These are phyloP conservation scores for Dacryopinax spathularia DNA, from an alignment of 768 basidiomycete genomes.

Conservation along the genomic window DNA sequence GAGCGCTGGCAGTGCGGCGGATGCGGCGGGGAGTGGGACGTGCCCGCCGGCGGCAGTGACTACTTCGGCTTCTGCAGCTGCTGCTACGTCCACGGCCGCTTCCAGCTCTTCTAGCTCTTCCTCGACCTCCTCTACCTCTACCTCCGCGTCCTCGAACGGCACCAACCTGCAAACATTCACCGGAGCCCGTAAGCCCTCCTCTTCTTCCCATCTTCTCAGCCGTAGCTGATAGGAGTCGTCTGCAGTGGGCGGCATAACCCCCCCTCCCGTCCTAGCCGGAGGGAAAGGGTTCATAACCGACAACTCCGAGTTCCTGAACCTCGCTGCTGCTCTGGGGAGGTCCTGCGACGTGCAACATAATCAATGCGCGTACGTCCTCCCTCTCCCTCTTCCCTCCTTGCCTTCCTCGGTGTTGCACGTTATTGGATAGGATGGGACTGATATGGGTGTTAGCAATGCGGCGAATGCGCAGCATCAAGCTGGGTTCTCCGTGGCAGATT, in stretches of 20 bases:
- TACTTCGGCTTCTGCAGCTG: slow-evolving; percentile 8
- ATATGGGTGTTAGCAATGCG: slow-evolving; percentile 19
- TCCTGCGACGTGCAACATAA: slow-evolving; percentile 49
- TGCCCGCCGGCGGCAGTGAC: neutral
- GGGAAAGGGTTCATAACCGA: slow-evolving; percentile 37
- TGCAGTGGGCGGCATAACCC: slow-evolving; percentile 30
- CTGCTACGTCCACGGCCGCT: slow-evolving; percentile 10
- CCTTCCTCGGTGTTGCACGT: no score
- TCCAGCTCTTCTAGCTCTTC: slow-evolving; percentile 5
- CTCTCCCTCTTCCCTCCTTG: neutral
- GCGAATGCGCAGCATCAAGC: slow-evolving; percentile 26
- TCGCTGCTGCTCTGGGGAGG: slow-evolving; percentile 37
- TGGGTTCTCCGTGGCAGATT: slow-evolving; percentile 11
- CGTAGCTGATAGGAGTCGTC: no score
- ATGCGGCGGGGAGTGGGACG: no score
- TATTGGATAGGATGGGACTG: neutral
- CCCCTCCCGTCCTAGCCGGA: slow-evolving; percentile 34
- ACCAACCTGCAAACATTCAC: slow-evolving; percentile 41
- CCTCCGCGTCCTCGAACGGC: slow-evolving; percentile 12
- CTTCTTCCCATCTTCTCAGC: no score
- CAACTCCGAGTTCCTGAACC: slow-evolving; percentile 36
- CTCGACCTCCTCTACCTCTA: slow-evolving; percentile 8
- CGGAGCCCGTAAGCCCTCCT: slow-evolving; percentile 21
- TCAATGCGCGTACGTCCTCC: slow-evolving; percentile 27
- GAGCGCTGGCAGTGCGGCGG: neutral